phyloP scores from a whole-genome alignment of 1,284 basidiomycete species.

The Malassezia slooffiae region DNA sequence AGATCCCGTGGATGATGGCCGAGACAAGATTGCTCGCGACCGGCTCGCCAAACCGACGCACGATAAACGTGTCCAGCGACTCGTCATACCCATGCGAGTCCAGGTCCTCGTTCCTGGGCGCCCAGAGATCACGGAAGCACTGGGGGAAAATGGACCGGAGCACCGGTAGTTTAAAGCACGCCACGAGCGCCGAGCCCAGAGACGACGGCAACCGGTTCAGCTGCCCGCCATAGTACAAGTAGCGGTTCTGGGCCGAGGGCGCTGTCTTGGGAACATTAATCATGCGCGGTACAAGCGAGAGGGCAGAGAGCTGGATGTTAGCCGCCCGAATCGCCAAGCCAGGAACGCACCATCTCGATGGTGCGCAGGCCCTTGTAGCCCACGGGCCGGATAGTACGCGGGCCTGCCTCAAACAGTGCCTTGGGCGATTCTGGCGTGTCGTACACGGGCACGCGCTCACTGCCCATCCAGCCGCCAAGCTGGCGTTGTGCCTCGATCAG shows the following conservation, averaged over 20 bases:
- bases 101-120: conserved; percentile 39
- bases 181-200: conserved; percentile 47
- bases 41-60: conserved; percentile 61
- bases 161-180: conserved; percentile 31
- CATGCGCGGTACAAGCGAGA: conserved; percentile 56
- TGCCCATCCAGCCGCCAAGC: conserved; percentile 73
- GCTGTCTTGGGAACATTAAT: conserved; percentile 58
- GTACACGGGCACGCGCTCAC: conserved; percentile 52
- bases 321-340: conserved; percentile 8
- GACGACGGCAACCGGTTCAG: conserved; percentile 52
- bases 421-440: conserved; percentile 1
- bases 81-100: conserved; percentile 57
- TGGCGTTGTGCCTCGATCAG: conserved; percentile 59
- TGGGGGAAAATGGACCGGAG: conserved; percentile 22
- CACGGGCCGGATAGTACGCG: conserved; percentile 35
- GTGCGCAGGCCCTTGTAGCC: conserved; percentile 47
- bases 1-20: conserved; percentile 82
- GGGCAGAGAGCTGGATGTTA: conserved; percentile 61
- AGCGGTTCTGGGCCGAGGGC: conserved; percentile 63
- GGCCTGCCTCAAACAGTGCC: conserved; percentile 36
- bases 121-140: conserved; percentile 55
- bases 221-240: conserved; percentile 56
- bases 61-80: conserved; percentile 66
- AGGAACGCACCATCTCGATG: conserved; percentile 70
- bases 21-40: conserved; percentile 68